phyloP scores from a whole-genome alignment of 306 rosid species.

The Vigna hirtella region DNA sequence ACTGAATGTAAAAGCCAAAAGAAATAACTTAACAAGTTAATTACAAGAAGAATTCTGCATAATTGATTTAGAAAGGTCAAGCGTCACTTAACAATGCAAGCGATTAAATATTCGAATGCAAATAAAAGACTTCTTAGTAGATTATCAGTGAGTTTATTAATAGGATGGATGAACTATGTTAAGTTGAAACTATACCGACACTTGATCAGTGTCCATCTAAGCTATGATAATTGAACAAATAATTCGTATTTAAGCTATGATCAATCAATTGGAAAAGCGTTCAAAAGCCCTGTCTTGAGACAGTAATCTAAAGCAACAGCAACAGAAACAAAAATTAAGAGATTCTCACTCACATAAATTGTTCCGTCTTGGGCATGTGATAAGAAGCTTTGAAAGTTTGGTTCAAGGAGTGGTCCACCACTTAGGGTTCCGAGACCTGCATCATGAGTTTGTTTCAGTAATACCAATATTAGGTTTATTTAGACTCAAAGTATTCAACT shows the following conservation, averaged over 20 bases:
- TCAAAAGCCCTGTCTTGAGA: constrained; percentile 68
- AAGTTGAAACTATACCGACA: constrained; percentile 4
- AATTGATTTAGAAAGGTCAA: not conserved
- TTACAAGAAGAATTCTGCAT: not conserved
- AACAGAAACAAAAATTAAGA: constrained; percentile 72
- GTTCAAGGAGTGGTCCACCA: constrained; percentile 65
- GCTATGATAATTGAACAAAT: constrained; percentile 26
- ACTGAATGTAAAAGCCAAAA: not conserved
- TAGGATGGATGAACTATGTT: not conserved
- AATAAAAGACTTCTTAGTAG: not conserved
- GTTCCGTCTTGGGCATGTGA: constrained; percentile 72
- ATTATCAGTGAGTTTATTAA: not conserved
- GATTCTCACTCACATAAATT: constrained; percentile 64
- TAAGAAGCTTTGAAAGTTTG: constrained; percentile 60
- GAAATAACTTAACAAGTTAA: not conserved
- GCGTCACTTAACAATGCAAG: not conserved
- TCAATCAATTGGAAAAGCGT: constrained; percentile 67
- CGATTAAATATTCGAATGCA: not conserved
- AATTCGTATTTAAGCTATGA: constrained; percentile 45
- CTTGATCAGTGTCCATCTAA: constrained; percentile 5
- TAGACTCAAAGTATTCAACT: constrained; percentile 32
- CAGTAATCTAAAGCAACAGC: constrained; percentile 81
- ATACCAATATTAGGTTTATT: not conserved
- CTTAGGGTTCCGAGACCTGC: constrained; percentile 81
- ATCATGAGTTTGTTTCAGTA: constrained; percentile 36